Evolutionary conservation across 495 filamentous ascomycete species (phyloP).

Genomic region (Aspergillus heteromorphus): DNA sequence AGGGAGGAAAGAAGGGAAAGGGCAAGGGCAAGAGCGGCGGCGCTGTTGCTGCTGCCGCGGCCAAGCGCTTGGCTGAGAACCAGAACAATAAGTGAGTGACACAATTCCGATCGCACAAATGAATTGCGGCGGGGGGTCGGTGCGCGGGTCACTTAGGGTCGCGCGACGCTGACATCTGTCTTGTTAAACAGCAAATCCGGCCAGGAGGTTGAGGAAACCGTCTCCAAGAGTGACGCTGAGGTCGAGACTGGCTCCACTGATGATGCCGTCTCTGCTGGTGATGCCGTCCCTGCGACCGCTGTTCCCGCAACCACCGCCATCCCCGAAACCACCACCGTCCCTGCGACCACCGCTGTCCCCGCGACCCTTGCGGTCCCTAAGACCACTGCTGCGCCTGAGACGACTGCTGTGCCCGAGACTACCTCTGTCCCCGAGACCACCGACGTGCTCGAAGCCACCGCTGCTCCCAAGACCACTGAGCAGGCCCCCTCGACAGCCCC

Average conservation of each 20-base stretch:
- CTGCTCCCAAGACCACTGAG: background rate
- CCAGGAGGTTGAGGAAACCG: constrained; percentile 37
- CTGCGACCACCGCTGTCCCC: constrained; percentile 2
- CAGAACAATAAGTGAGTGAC: constrained; percentile 42
- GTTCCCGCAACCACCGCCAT: background rate
- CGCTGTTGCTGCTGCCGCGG: constrained; percentile 23
- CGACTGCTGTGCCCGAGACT: constrained; percentile 14
- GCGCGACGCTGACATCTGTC: constrained; percentile 4
- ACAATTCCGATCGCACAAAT: background rate
- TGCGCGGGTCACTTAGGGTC: background rate
- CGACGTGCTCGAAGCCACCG: background rate
- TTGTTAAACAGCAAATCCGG: constrained; percentile 25
- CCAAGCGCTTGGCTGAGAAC: constrained; percentile 28
- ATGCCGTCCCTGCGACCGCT: constrained; percentile 1
- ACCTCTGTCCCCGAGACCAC: background rate
- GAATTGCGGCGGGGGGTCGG: background rate
- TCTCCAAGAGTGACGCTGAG: constrained; percentile 29
- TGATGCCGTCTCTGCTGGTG: constrained; percentile 7
- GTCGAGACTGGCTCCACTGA: constrained; percentile 22
- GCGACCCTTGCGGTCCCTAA: background rate
- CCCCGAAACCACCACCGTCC: no score
- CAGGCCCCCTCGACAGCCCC: constrained; percentile 18
- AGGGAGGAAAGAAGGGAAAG: constrained; percentile 38
- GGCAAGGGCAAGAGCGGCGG: constrained; percentile 33
- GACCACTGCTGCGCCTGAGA: no score